phyloP scores from a whole-genome alignment of 108 stramenopile genomes.

The Fistulifera pelliculosa region DNA sequence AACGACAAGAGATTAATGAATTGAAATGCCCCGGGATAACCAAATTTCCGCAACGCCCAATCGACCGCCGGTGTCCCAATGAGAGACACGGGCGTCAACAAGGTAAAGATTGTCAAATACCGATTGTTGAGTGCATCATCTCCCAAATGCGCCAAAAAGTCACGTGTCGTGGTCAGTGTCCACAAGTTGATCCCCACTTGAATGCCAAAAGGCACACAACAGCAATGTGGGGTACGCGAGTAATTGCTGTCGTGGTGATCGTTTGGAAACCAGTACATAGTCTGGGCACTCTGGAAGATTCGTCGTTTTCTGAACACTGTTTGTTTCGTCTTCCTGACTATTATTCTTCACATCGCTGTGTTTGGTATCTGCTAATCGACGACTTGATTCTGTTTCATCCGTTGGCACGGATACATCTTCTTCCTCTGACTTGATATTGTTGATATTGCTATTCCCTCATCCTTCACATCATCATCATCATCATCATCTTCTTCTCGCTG shows the following conservation, averaged over 20 bases:
- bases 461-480: no score
- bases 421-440: no score
- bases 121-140: conserved; percentile 30
- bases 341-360: background rate
- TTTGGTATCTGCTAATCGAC: background rate
- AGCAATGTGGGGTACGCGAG: conserved; percentile 16
- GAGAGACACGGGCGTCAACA: conserved; percentile 31
- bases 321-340: no score
- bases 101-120: conserved; percentile 34
- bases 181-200: conserved; percentile 20
- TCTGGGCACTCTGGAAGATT: background rate
- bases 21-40: conserved; percentile 24
- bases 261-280: conserved; percentile 21
- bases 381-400: background rate
- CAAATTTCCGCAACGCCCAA: conserved; percentile 11
- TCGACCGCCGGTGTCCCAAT: conserved; percentile 32
- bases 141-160: conserved; percentile 31
- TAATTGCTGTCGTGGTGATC: conserved; percentile 16
- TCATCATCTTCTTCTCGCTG: no score
- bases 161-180: conserved; percentile 25
- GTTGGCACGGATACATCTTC: background rate
- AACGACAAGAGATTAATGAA: conserved; percentile 12
- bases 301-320: conserved; percentile 1
- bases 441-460: no score
- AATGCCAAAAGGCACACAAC: conserved; percentile 23